A percentile compares a stretch with the other conserved stretches of the same genome.
phyloP scores from a whole-genome alignment of 495 filamentous ascomycete genomes.

The Xylaria nigripes region DNA sequence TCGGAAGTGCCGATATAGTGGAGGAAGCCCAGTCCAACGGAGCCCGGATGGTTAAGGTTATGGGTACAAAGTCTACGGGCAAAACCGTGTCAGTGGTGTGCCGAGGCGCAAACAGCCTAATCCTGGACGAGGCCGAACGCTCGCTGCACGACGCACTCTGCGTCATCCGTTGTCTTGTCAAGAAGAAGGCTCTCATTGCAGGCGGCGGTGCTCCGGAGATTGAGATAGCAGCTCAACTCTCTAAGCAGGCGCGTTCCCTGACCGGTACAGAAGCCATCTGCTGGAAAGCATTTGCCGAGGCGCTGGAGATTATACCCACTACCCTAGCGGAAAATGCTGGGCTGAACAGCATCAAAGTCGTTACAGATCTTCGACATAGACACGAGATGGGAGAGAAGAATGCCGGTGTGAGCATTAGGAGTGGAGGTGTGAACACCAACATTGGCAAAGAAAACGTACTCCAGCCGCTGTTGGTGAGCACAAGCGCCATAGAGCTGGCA shows the following conservation, averaged over 20 bases:
- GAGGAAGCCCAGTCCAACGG: slow-evolving; percentile 86
- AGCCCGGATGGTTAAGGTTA: slow-evolving; percentile 87
- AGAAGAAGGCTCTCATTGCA: slow-evolving; percentile 96
- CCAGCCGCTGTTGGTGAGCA: slow-evolving; percentile 92
- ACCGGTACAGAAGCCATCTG: slow-evolving; percentile 92
- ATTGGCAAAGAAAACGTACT: slow-evolving; percentile 96
- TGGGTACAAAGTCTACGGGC: slow-evolving; percentile 70
- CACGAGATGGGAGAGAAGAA: slow-evolving; percentile 93
- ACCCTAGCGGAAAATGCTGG: slow-evolving; percentile 96
- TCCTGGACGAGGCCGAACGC: slow-evolving; percentile 94
- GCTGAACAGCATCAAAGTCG: slow-evolving; percentile 94
- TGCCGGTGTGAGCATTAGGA: slow-evolving; percentile 94
- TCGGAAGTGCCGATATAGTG: slow-evolving; percentile 88
- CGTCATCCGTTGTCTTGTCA: slow-evolving; percentile 94
- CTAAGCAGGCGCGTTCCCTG: slow-evolving; percentile 70
- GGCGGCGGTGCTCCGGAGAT: slow-evolving; percentile 95
- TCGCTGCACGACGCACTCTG: slow-evolving; percentile 94
- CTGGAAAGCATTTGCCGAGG: slow-evolving; percentile 97
- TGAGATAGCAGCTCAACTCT: slow-evolving; percentile 76
- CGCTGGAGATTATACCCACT: slow-evolving; percentile 94
- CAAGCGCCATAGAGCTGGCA: slow-evolving; percentile 92
- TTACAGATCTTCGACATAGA: slow-evolving; percentile 90
- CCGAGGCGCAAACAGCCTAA: slow-evolving; percentile 87
- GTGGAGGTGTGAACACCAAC: slow-evolving; percentile 88
- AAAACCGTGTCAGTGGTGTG: slow-evolving; percentile 91